A percentile compares a stretch with the other conserved stretches of the same genome.
phyloP scores from a whole-genome alignment of 1,139 yeast genomes.

The Fermentozyma sake region DNA sequence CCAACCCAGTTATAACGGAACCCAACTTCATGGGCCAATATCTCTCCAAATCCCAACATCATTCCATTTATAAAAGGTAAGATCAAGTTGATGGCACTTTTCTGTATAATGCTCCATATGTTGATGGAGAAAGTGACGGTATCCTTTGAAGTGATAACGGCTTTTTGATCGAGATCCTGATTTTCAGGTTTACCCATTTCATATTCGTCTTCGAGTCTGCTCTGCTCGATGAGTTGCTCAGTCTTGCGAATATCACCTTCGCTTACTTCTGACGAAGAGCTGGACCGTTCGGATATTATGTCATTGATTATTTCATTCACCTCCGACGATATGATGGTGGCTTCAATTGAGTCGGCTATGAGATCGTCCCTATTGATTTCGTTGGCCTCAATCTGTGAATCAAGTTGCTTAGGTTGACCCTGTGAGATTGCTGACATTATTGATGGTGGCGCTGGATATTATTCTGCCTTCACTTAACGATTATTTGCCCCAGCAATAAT shows the following conservation, averaged over 20 bases:
- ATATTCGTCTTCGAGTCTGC: slow-evolving; percentile 1
- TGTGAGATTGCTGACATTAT: slow-evolving; percentile 1
- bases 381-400: slow-evolving; percentile 2
- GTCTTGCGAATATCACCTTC: slow-evolving; percentile 5
- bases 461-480: too few species aligned
- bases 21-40: slow-evolving; percentile 89
- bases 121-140: slow-evolving; percentile 1
- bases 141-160: background rate
- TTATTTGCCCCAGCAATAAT: too few species aligned
- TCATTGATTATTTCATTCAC: slow-evolving; percentile 3
- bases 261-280: slow-evolving; percentile 6
- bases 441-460: too few species aligned
- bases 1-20: slow-evolving; percentile 76
- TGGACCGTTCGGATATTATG: slow-evolving; percentile 6
- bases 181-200: background rate
- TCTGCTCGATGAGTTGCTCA: slow-evolving; percentile 5
- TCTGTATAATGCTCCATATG: slow-evolving; percentile 30
- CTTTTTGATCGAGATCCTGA: background rate
- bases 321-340: slow-evolving; percentile 1
- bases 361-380: slow-evolving; percentile 4
- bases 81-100: slow-evolving; percentile 67
- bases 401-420: slow-evolving; percentile 1
- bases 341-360: slow-evolving; percentile 1
- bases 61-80: slow-evolving; percentile 90
- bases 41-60: slow-evolving; percentile 96